A percentile compares a stretch with the other conserved stretches of the same genome.
These are phyloP conservation scores for Coemansia sp. DNA, from an alignment of 192 early-diverging fungal genomes.

Conservation along the genomic window DNA sequence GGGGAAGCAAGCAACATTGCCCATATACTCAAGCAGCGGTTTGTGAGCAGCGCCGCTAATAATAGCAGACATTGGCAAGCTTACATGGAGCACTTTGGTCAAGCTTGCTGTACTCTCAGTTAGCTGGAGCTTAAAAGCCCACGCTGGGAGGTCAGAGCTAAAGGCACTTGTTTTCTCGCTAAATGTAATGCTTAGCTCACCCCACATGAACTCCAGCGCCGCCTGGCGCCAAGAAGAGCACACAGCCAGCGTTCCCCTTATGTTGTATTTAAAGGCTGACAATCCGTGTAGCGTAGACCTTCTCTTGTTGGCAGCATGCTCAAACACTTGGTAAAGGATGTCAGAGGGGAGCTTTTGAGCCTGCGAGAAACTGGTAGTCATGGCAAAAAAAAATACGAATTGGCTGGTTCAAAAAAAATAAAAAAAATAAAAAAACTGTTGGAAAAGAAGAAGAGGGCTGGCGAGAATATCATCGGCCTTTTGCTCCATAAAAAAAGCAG, in stretches of 20 bases:
- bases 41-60: background rate
- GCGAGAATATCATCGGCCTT: no score
- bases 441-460: background rate
- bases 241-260: background rate
- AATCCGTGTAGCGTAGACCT: background rate
- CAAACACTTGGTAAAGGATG: background rate
- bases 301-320: background rate
- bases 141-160: no score
- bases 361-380: background rate
- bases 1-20: background rate
- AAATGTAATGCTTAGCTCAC: background rate
- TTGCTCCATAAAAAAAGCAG: no score
- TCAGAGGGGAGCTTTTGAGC: background rate
- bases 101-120: background rate
- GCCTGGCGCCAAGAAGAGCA: background rate
- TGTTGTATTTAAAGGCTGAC: background rate
- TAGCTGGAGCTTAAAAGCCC: background rate
- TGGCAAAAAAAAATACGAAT: background rate
- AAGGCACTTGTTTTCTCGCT: background rate
- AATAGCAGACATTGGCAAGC: background rate
- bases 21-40: background rate
- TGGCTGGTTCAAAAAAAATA: background rate
- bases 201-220: background rate
- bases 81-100: background rate
- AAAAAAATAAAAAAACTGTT: background rate